These are phyloP conservation scores for Globisporangium ultimum DNA, from an alignment of 352 stramenopile genomes.

Conservation along the genomic window DNA sequence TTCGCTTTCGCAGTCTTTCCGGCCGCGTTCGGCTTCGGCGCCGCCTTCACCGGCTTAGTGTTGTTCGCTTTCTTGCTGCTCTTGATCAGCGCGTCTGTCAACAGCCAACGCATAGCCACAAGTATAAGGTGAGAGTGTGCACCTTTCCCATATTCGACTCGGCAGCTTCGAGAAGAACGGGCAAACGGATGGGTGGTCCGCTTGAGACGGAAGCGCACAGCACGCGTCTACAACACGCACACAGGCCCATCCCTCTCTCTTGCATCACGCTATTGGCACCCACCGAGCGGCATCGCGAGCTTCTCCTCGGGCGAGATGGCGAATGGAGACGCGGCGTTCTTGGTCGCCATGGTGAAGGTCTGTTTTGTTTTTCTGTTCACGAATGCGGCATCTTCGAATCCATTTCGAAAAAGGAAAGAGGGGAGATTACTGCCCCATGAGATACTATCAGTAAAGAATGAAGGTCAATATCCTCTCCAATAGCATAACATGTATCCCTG, in stretches of 20 bases:
- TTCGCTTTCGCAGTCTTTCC: slow-evolving; percentile 9
- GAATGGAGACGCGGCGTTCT: slow-evolving; percentile 28
- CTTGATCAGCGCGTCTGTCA: slow-evolving; percentile 44
- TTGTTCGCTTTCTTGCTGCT: slow-evolving; percentile 22
- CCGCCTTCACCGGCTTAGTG: slow-evolving; percentile 19
- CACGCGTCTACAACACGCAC: background rate
- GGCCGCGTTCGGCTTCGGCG: slow-evolving; percentile 7
- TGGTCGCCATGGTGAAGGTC: slow-evolving; percentile 7
- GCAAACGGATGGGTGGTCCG: background rate
- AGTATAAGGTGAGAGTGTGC: background rate
- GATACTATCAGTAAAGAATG: background rate
- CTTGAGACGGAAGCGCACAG: too few relatives aligned
- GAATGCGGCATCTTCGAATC: background rate
- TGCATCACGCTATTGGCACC: background rate
- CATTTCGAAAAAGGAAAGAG: slow-evolving; percentile 5
- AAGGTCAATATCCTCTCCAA: background rate
- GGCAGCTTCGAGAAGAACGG: slow-evolving; percentile 2
- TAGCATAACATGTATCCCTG: too few relatives aligned
- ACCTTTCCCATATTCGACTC: too few relatives aligned
- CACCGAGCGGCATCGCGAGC: slow-evolving; percentile 50
- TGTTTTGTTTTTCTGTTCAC: background rate
- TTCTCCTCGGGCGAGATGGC: slow-evolving; percentile 57
- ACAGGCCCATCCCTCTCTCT: background rate
- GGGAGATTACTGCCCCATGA: slow-evolving; percentile 4
- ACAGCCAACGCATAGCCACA: background rate